Evolutionary conservation across 2,329 filamentous ascomycete genomes (phyloP).

Genomic region (Beauveria sp.): DNA sequence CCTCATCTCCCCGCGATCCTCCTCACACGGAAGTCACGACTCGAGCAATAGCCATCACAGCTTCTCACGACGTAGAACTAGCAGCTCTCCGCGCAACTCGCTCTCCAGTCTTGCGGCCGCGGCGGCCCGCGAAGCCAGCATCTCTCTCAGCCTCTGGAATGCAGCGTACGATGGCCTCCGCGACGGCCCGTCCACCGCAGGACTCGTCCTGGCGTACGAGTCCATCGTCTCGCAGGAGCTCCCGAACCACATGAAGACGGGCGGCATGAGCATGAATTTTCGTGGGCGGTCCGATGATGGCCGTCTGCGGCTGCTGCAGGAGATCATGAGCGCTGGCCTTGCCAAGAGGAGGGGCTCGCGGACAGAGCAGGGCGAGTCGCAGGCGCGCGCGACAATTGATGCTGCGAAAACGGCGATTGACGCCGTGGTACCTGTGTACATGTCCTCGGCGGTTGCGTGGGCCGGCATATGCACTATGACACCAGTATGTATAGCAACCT

Average conservation of each 20-base stretch:
- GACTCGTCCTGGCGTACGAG: slow-evolving; percentile 29
- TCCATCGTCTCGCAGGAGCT: slow-evolving; percentile 28
- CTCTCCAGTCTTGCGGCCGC: background rate
- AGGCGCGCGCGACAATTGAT: slow-evolving; percentile 22
- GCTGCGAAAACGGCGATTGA: slow-evolving; percentile 21
- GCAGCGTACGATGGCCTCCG: slow-evolving; percentile 27
- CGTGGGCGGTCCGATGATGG: slow-evolving; percentile 18
- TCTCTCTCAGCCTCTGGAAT: slow-evolving; percentile 26
- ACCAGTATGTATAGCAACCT: slow-evolving; percentile 21
- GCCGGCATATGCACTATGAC: slow-evolving; percentile 30
- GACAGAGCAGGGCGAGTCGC: slow-evolving; percentile 19
- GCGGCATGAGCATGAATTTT: slow-evolving; percentile 20
- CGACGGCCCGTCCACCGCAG: slow-evolving; percentile 21
- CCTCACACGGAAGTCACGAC: background rate
- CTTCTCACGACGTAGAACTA: background rate
- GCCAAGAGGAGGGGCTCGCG: slow-evolving; percentile 21
- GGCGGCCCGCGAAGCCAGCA: slow-evolving; percentile 12
- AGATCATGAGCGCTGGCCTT: slow-evolving; percentile 24
- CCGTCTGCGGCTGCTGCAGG: slow-evolving; percentile 22
- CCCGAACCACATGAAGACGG: slow-evolving; percentile 24
- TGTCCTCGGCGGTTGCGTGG: slow-evolving; percentile 26
- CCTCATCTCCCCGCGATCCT: slow-evolving; percentile 5
- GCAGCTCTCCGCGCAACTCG: slow-evolving; percentile 3
- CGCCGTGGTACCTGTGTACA: slow-evolving; percentile 19
- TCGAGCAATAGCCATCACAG: background rate